phyloP scores from a whole-genome alignment of 2,329 filamentous ascomycete species.

The Rutstroemia sp. region DNA sequence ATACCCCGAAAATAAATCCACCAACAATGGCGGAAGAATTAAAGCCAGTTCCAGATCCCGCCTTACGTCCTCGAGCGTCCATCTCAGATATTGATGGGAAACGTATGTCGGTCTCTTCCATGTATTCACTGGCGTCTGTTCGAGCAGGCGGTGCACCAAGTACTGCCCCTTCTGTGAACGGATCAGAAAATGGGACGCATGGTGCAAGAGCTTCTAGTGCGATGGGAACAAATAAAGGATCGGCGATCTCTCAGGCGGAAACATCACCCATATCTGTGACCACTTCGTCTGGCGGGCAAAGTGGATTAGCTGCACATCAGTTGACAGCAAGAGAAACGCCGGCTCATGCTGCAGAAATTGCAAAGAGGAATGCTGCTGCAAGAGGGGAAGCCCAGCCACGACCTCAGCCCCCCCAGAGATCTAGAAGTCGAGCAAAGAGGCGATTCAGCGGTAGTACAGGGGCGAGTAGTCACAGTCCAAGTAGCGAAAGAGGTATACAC shows the following conservation, averaged over 20 bases:
- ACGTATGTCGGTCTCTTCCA: conserved; percentile 64
- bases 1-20: conserved; percentile 39
- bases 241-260: conserved; percentile 37
- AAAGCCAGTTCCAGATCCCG: conserved; percentile 34
- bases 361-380: conserved; percentile 26
- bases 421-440: conserved; percentile 63
- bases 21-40: conserved; percentile 26
- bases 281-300: conserved; percentile 41
- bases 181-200: conserved; percentile 39
- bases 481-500: conserved; percentile 55
- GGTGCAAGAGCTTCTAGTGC: conserved; percentile 19
- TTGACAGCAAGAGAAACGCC: conserved; percentile 32
- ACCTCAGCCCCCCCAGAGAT: conserved; percentile 43
- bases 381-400: conserved; percentile 26
- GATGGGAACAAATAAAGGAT: conserved; percentile 15
- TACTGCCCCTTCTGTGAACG: conserved; percentile 44
- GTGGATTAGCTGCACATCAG: conserved; percentile 38
- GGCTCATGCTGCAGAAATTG: conserved; percentile 25
- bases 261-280: conserved; percentile 45
- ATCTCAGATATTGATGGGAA: conserved; percentile 49
- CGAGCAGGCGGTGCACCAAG: conserved; percentile 38
- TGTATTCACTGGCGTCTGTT: conserved; percentile 61
- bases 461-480: conserved; percentile 75
- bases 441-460: conserved; percentile 75
- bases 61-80: conserved; percentile 39